A percentile compares a stretch with the other conserved stretches of the same genome.
phyloP scores from a whole-genome alignment of 2,329 filamentous ascomycete genomes.

The Ascochyta clinopodiicola region DNA sequence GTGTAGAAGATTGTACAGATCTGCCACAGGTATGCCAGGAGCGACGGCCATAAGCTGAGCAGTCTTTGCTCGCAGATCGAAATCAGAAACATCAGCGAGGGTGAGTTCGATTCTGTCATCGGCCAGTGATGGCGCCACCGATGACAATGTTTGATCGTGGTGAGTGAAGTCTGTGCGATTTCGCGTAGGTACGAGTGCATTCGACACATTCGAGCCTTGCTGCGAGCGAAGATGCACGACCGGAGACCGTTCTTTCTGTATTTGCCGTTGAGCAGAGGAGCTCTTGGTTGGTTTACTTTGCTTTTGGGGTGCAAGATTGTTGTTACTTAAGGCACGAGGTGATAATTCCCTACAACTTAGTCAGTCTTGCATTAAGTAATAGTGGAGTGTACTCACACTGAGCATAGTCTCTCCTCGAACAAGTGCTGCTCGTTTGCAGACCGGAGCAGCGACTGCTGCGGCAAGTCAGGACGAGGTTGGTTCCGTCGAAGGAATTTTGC shows the following conservation, averaged over 20 bases:
- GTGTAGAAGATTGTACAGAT: conserved; percentile 26
- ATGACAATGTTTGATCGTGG: neutral
- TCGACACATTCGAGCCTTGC: no score
- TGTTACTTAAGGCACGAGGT: neutral
- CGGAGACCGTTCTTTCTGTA: no score
- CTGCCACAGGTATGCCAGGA: conserved; percentile 20
- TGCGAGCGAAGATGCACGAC: no score
- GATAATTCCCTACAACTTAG: neutral
- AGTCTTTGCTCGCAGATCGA: conserved; percentile 20
- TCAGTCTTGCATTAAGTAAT: neutral
- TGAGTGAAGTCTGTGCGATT: neutral
- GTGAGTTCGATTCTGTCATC: conserved; percentile 1
- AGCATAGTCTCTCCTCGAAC: neutral
- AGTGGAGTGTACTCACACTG: neutral
- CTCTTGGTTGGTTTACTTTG: neutral
- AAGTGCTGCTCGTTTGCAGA: neutral
- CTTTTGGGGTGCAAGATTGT: neutral
- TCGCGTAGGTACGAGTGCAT: no score
- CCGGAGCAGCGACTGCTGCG: neutral
- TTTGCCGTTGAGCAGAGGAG: neutral
- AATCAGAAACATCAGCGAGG: conserved; percentile 24
- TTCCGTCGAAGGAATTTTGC: no score
- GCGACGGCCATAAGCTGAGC: conserved; percentile 27
- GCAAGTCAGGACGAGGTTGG: no score
- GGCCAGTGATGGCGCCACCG: neutral